These are phyloP conservation scores for Cladorrhinum samala DNA, from an alignment of 495 filamentous ascomycete genomes.

Conservation along the genomic window DNA sequence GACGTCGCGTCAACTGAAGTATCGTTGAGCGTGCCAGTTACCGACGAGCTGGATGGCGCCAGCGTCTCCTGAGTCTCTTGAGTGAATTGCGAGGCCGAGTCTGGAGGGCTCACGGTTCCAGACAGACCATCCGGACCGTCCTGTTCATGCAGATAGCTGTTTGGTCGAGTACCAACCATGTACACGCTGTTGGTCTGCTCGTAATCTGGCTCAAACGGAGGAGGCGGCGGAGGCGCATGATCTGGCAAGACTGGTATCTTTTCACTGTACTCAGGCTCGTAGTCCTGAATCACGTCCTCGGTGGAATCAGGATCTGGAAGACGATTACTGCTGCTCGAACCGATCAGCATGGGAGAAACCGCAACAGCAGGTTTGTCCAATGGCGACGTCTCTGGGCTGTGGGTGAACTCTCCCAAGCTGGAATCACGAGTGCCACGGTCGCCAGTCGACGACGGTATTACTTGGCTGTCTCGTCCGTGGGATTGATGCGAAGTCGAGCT, in stretches of 20 bases:
- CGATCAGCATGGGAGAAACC: constrained; percentile 21
- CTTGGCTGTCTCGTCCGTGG: constrained; percentile 16
- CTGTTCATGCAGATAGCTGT: constrained; percentile 33
- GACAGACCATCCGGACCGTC: constrained; percentile 30
- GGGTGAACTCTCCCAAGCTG: constrained; percentile 15
- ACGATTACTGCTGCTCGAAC: constrained; percentile 23
- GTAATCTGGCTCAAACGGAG: constrained; percentile 12
- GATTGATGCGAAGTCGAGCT: constrained; percentile 14
- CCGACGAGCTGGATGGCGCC: constrained; percentile 18
- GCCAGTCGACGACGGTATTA: constrained; percentile 11
- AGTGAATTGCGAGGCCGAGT: constrained; percentile 31
- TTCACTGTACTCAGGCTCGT: constrained; percentile 3
- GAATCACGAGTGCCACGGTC: constrained; percentile 19
- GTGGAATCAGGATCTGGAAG: constrained; percentile 34
- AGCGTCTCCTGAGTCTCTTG: constrained; percentile 21
- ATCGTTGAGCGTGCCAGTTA: constrained; percentile 11
- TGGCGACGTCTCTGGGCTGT: constrained; percentile 21
- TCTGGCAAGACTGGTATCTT: constrained; percentile 28
- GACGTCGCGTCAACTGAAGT: not conserved
- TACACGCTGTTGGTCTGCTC: constrained; percentile 29
- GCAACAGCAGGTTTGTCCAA: constrained; percentile 17
- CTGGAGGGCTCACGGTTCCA: constrained; percentile 24
- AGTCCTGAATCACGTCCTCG: constrained; percentile 27
- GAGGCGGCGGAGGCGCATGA: constrained; percentile 30
- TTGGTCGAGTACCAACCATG: constrained; percentile 36